Percentiles rank a stretch among this genome's conserved stretches.
These are phyloP conservation scores for Prunus mira DNA, from an alignment of 306 rosid genomes.

Conservation along the genomic window DNA sequence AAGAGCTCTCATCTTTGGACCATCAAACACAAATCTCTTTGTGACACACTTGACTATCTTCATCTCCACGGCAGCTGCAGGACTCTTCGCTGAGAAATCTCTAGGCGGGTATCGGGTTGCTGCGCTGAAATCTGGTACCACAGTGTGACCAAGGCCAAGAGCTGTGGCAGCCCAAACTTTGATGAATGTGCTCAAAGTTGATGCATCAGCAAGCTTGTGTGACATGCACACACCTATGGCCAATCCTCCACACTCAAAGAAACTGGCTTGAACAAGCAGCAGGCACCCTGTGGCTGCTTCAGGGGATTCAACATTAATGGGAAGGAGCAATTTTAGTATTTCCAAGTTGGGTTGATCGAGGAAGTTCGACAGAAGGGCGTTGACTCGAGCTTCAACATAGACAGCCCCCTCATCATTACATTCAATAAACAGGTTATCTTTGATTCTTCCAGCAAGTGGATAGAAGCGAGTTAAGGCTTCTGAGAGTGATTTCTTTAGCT, in stretches of 20 bases:
- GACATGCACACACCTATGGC: slow-evolving; percentile 34
- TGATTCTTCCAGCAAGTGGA: slow-evolving; percentile 42
- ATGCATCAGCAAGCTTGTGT: slow-evolving; percentile 39
- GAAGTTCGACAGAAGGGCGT: slow-evolving; percentile 11
- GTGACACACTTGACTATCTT: slow-evolving; percentile 17
- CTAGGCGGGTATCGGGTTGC: slow-evolving; percentile 16
- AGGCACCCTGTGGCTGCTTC: slow-evolving; percentile 16
- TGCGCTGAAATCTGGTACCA: slow-evolving; percentile 14
- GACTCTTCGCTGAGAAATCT: slow-evolving; percentile 9
- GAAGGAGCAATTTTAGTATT: background rate
- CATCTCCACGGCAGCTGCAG: background rate
- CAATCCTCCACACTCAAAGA: slow-evolving; percentile 44
- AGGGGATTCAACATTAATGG: background rate
- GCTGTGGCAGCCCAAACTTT: slow-evolving; percentile 33
- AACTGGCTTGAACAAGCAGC: slow-evolving; percentile 17
- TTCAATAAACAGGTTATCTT: slow-evolving; percentile 14
- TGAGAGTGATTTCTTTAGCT: slow-evolving; percentile 39
- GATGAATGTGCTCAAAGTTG: slow-evolving; percentile 28
- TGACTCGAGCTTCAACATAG: slow-evolving; percentile 17
- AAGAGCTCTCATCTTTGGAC: slow-evolving; percentile 17
- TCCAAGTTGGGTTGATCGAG: slow-evolving; percentile 9
- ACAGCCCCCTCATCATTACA: slow-evolving; percentile 24
- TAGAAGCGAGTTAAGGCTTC: slow-evolving; percentile 37
- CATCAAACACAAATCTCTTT: slow-evolving; percentile 36
- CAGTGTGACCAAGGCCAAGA: background rate